Evolutionary conservation across 768 basidiomycete genomes (phyloP), one percentile per base, ranked within the genome.

Genomic region (Agaricus subrufescens): DNA sequence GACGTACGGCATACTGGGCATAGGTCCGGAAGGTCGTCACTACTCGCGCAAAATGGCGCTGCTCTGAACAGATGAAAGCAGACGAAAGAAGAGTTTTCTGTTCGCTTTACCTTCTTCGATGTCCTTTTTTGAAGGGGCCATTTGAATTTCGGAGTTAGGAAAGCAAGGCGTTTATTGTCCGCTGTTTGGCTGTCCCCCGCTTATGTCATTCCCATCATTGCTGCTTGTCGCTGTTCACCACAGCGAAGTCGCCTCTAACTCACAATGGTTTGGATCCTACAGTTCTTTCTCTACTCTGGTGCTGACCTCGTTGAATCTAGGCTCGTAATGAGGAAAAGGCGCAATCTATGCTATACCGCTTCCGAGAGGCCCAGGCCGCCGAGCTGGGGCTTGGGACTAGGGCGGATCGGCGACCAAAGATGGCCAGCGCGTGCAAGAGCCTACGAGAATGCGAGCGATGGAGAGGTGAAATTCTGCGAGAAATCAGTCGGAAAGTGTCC

Each of bases 251-350:
- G n/a, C 42, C 8, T 53, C 2, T 19, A n/a, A 8, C 23, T 38
- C 53, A 56, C 47, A 50, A 60, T 60, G 58, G 58, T 60, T 43
- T 47, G 58, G 12, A 46, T 43, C 49, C 44, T 23, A 43, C 9
- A 14, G 7, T 15, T 11, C 19, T 8, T 58, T 12, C 2, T 47
- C 9, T 25, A 15, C 8, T 2, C 44, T 38, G 38, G 1, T 31
- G 37, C 26, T 48, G 3, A 48, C 27, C 26, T 34, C 7, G 2
- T 15, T 3, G 2, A 43, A 3, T 64, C 26, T 25, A 93, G 94
- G 94, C 95, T 59, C 89, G 95, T 71, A 98, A 98, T 87, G 91
- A 94, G 70, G 96, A 98, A 72, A 99, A 98, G 70, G 92, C 94
- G 1, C 94, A 96, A 71, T 92, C 89, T 15, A 94, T 92, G 89